A percentile compares a stretch with the other conserved stretches of the same genome.
Conservation (phyloP, 257 asterid genomes). For the Fraxinus cuspidata region DNA sequence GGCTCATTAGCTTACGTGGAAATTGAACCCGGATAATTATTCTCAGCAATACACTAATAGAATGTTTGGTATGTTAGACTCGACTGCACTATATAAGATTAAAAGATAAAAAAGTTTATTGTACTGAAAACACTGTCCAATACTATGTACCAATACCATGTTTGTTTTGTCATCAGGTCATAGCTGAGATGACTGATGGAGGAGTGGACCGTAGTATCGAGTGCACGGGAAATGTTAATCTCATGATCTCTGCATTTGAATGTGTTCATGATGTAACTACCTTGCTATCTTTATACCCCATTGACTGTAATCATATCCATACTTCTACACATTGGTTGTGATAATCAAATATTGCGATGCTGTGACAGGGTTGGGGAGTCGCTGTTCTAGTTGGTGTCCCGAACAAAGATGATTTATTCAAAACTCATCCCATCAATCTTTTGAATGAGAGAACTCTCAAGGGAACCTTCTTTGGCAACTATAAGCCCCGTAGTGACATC, state of each 20-base stretch:
- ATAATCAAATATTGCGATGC: too few relatives aligned
- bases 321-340: not conserved
- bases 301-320: not conserved
- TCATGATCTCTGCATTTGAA: slow-evolving; percentile 49
- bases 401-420: slow-evolving; percentile 44
- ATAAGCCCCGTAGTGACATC: slow-evolving; percentile 43
- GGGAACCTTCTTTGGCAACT: slow-evolving; percentile 55
- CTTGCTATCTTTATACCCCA: not conserved
- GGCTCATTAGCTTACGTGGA: not conserved
- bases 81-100: too few relatives aligned
- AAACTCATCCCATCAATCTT: slow-evolving; percentile 44
- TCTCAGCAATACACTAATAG: not conserved
- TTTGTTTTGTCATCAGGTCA: slow-evolving; percentile 26
- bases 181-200: slow-evolving; percentile 44
- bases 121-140: too few relatives aligned
- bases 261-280: slow-evolving; percentile 49
- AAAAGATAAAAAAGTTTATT: too few relatives aligned
- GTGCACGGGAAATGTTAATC: slow-evolving; percentile 39
- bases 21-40: not conserved
- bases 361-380: slow-evolving; percentile 50
- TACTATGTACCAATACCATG: not conserved
- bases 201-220: slow-evolving; percentile 52
- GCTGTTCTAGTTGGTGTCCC: slow-evolving; percentile 63
- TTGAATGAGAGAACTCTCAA: slow-evolving; percentile 49
- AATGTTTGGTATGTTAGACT: not conserved